Evolutionary conservation across 345 rosid species (phyloP), one percentile per base, ranked within the genome.

Genomic region (Eucalyptus victrix): DNA sequence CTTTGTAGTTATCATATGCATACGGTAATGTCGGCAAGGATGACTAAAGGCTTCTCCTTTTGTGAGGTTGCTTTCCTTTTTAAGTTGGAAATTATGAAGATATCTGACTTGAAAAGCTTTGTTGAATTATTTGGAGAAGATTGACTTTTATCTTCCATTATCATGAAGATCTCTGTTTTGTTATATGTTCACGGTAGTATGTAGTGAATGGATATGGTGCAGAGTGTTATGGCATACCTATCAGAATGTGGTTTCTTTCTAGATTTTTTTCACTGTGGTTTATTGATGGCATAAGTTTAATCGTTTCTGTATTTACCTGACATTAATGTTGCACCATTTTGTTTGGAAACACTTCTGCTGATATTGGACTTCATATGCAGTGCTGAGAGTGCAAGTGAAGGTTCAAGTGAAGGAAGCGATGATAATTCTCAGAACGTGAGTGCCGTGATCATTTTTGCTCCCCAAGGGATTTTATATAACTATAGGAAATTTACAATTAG

Each of bases 401-500:
- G 98, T 90, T 93, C 98, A 86, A 98, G 99, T 93, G 99, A 96
- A 94, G 99, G 99, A 92, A 97, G 99, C 89, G 99, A 98, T 91
- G 98, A 94, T 56, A 94, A 96, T 92, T 97, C 99, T 88, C 98
- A 96, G 89, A 96, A 93, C 88, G 99, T 98, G 93, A 95, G 98
- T 91, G 37, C 88, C 2, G 18, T 88, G 86, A 85, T 54, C 83
- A 80, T 91, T 76, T 69, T 76, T 65, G 83, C 5, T 72, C 86
- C 62, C 12, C 83, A 80, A 47, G 28, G 49, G 86, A 88, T 24
- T 40, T 54, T 19, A 28, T 53, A 47, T 87, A 54, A 87, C 65
- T 87, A 5, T 34, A 62, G 26, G n/a, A 45, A 42, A 87, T 6
- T 56, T 53, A 87, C 23, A 56, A 21, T 28, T 11, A 72, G 83